Evolutionary conservation across 2,329 filamentous ascomycete species (phyloP).

Genomic region (Zasmidium cellare): DNA sequence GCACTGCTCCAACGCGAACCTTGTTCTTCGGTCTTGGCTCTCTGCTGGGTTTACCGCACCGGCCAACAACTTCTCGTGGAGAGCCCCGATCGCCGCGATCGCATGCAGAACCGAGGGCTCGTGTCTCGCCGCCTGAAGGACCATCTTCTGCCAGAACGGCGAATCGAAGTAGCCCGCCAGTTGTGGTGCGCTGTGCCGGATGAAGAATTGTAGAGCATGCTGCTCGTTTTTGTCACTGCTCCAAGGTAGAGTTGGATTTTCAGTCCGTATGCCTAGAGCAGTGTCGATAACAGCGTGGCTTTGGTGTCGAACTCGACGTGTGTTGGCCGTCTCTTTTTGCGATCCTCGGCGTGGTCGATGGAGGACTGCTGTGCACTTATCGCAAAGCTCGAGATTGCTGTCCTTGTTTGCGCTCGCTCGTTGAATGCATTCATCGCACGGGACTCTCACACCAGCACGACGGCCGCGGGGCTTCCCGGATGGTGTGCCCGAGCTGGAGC

Average conservation of each 20-base stretch:
- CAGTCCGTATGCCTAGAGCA: constrained; percentile 15
- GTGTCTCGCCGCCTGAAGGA: constrained; percentile 21
- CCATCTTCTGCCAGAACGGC: constrained; percentile 28
- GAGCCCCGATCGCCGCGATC: constrained; percentile 23
- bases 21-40: constrained; percentile 10
- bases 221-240: constrained; percentile 23
- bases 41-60: constrained; percentile 16
- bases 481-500: background rate
- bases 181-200: constrained; percentile 25
- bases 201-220: constrained; percentile 26
- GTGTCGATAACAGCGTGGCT: constrained; percentile 22
- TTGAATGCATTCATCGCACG: constrained; percentile 28
- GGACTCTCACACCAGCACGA: constrained; percentile 16
- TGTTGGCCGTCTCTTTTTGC: constrained; percentile 8
- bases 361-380: constrained; percentile 21
- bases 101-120: constrained; percentile 26
- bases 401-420: constrained; percentile 23
- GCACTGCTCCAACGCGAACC: constrained; percentile 28
- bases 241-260: constrained; percentile 17
- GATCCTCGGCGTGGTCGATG: constrained; percentile 15
- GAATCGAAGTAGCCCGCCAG: constrained; percentile 29
- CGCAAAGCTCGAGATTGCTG: constrained; percentile 24
- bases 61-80: constrained; percentile 26
- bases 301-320: constrained; percentile 15
- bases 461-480: constrained; percentile 12